Conservation (phyloP, 1,139 yeast species). For the Candida smagusa region DNA sequence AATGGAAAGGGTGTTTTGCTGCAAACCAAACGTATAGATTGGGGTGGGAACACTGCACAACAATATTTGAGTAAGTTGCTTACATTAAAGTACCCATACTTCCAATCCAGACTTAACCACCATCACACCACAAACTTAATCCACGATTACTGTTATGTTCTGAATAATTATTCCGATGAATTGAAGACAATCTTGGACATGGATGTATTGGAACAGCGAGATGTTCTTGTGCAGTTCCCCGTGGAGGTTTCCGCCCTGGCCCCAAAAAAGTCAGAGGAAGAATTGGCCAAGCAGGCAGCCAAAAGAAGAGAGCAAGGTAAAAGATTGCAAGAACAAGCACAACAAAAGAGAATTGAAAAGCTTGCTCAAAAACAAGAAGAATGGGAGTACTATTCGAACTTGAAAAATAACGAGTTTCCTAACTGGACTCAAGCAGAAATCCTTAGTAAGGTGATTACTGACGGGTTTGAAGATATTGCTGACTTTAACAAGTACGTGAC, state of each 20-base stretch:
- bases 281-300: conserved; percentile 70
- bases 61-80: conserved; percentile 62
- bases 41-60: conserved; percentile 83
- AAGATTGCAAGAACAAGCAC: conserved; percentile 90
- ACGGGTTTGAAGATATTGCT: conserved; percentile 73
- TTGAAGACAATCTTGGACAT: conserved; percentile 54
- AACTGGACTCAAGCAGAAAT: conserved; percentile 36
- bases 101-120: conserved; percentile 68
- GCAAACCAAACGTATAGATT: conserved; percentile 78
- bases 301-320: conserved; percentile 84
- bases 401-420: conserved; percentile 51
- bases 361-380: conserved; percentile 79
- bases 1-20: conserved; percentile 61
- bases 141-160: conserved; percentile 75
- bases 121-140: conserved; percentile 67
- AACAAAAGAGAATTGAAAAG: conserved; percentile 76
- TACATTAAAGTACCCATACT: conserved; percentile 84
- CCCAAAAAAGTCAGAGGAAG: conserved; percentile 78
- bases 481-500: conserved; percentile 68
- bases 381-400: conserved; percentile 60
- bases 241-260: conserved; percentile 45
- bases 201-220: conserved; percentile 61
- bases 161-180: conserved; percentile 66
- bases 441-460: conserved; percentile 50
- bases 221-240: conserved; percentile 82